phyloP scores from a whole-genome alignment of 2,329 filamentous ascomycete genomes.

The Venturiaceae sp. region DNA sequence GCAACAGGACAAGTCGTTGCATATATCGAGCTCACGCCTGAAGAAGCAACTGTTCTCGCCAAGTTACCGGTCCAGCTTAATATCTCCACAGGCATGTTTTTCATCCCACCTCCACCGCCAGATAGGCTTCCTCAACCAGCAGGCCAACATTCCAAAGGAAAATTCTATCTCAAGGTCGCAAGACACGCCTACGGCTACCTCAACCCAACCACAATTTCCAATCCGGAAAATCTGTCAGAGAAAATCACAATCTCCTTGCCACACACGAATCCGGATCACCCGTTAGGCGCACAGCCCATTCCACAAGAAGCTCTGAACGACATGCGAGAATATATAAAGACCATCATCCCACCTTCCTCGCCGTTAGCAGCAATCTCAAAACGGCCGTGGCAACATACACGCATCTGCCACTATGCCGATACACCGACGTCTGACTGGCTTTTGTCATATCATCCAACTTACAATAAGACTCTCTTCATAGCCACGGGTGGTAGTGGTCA shows the following conservation, averaged over 20 bases:
- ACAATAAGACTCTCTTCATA: conserved; percentile 41
- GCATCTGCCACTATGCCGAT: conserved; percentile 49
- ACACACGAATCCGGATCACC: conserved; percentile 42
- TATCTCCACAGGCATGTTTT: conserved; percentile 61
- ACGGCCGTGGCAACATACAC: conserved; percentile 35
- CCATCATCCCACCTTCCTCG: conserved; percentile 8
- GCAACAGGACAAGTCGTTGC: conserved; percentile 76
- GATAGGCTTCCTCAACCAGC: conserved; percentile 15
- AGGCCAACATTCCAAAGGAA: conserved; percentile 3
- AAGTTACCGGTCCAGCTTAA: conserved; percentile 65
- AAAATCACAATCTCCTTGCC: conserved; percentile 28
- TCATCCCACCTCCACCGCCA: conserved; percentile 52
- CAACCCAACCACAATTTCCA: conserved; percentile 35
- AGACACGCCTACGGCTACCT: conserved; percentile 41
- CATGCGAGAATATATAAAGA: conserved; percentile 20
- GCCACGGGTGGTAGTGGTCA: conserved; percentile 54
- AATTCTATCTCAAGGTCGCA: conserved; percentile 33
- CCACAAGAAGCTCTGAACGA: conserved; percentile 22
- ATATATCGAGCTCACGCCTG: conserved; percentile 64
- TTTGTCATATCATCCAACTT: conserved; percentile 41
- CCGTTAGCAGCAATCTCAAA: conserved; percentile 23
- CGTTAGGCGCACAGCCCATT: conserved; percentile 16
- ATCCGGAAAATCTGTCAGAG: conserved; percentile 28
- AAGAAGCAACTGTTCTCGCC: conserved; percentile 57
- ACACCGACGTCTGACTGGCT: conserved; percentile 46